These are phyloP conservation scores for Paratinospora sagittata DNA, from an alignment of 164 flowering plant species.

Conservation along the genomic window DNA sequence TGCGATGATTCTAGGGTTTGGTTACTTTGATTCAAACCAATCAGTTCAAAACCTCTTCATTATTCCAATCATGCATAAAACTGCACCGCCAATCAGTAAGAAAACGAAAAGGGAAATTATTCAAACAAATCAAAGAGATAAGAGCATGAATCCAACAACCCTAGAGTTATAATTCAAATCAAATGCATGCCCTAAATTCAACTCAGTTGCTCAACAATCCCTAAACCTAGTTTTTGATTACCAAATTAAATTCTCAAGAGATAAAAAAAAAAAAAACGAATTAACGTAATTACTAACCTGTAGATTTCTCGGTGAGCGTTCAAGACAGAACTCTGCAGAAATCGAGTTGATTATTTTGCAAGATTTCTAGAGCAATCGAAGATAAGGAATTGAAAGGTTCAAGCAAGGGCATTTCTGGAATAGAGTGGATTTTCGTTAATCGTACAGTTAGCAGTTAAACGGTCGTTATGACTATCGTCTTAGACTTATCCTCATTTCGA, in stretches of 20 bases:
- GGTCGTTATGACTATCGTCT: neutral
- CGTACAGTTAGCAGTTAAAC: neutral
- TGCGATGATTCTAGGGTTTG: neutral
- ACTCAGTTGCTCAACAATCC: neutral
- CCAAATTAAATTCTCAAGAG: no score
- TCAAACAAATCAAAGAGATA: neutral
- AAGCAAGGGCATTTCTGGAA: slow-evolving; percentile 3
- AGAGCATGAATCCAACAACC: neutral
- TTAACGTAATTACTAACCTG: neutral
- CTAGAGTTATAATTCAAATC: neutral
- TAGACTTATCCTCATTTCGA: neutral
- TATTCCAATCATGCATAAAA: neutral
- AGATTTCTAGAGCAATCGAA: neutral
- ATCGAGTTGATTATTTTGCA: neutral
- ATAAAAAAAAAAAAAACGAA: no score
- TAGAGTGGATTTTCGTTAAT: neutral
- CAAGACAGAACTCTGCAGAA: neutral
- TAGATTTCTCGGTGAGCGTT: neutral
- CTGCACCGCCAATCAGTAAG: neutral
- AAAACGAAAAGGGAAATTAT: neutral
- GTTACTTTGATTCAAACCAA: neutral
- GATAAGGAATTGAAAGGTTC: neutral
- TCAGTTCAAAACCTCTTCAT: neutral
- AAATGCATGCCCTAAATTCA: neutral
- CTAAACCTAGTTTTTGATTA: neutral